Base-by-base conservation (phyloP, 148 eudicot species). In the Cornus florida region DNA sequence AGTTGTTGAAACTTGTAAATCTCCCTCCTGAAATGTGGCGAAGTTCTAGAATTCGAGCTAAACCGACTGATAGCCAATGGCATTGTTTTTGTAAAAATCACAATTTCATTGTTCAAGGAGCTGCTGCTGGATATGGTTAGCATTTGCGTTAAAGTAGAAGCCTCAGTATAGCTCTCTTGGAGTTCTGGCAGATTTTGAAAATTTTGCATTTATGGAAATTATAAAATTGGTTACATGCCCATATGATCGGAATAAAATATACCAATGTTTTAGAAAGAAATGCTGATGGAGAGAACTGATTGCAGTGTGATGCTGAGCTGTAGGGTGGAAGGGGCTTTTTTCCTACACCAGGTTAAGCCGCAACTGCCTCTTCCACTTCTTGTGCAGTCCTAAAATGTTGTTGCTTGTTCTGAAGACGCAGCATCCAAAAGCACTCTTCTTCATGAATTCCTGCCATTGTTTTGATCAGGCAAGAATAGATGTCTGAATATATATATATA, bases 361-460 rank as follows among this genome's bases (percentile, higher is more conserved):
- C 69, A 87, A 64, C 43, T 87, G 89, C 72, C 75, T 85, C 82
- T 86, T 89, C 85, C 83, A 86, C 77, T 86, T 89, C 79, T 72
- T 74, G 24, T 83, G 84, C 81, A 86, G 38, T 62, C 80, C 82
- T 39, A 74, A 77, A 39, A 89, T 77, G 67, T 77, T 75, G 53
- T 80, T 80, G 74, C 88, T 77, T 57, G 76, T 77, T 70, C 80
- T 85, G 70, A 88, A 83, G 73, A 80, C 74, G 81, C 87, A 86
- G 89, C 94, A 86, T 78, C 92, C 92, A 16, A 84, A 70, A 67
- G 79, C 86, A 76, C 60, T 79, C 72, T 82, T 82, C 88, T 82
- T 85, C 84, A 87, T 83, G 13, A 84, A 78, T 39, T 87, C 97
- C 91, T 92, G 93, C 85, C 85, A 88, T 50, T 75, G 8, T 38